Conservation (phyloP, 257 asterid genomes). For the Fraxinus anomala region DNA sequence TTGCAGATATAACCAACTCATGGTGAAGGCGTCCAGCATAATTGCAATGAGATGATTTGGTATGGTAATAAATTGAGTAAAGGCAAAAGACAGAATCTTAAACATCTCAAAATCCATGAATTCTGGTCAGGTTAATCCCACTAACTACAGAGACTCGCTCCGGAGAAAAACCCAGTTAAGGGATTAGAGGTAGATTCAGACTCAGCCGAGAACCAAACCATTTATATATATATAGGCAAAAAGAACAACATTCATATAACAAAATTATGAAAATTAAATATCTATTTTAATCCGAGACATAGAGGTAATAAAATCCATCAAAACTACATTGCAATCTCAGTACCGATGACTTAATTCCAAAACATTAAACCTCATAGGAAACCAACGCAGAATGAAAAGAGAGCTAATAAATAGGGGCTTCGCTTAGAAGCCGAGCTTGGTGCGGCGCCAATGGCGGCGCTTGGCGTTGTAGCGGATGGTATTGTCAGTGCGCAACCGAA, state of each 20-base stretch:
- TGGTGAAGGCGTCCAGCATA: neutral
- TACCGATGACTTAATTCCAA: neutral
- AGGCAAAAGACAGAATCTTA: neutral
- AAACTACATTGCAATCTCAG: neutral
- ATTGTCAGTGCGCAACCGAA: constrained; percentile 58
- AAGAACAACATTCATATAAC: neutral
- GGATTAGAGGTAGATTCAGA: neutral
- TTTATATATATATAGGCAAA: neutral
- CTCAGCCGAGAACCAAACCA: neutral
- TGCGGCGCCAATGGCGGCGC: constrained; percentile 69
- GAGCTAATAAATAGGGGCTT: neutral
- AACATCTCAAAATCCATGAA: neutral
- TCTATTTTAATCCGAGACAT: neutral
- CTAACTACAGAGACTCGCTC: no score
- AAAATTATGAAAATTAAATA: neutral
- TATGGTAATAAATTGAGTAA: neutral
- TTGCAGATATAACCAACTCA: neutral
- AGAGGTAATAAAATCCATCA: neutral
- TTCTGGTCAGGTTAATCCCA: neutral
- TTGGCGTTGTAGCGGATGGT: constrained; percentile 62
- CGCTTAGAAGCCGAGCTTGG: constrained; percentile 60
- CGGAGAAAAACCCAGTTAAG: neutral
- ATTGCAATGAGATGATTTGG: neutral
- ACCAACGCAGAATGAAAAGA: neutral
- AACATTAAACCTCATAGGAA: constrained; percentile 14